Percentiles rank a stretch among this genome's conserved stretches.
Conservation (phyloP, 2,329 filamentous ascomycete species). For the Beauveria sp. region DNA sequence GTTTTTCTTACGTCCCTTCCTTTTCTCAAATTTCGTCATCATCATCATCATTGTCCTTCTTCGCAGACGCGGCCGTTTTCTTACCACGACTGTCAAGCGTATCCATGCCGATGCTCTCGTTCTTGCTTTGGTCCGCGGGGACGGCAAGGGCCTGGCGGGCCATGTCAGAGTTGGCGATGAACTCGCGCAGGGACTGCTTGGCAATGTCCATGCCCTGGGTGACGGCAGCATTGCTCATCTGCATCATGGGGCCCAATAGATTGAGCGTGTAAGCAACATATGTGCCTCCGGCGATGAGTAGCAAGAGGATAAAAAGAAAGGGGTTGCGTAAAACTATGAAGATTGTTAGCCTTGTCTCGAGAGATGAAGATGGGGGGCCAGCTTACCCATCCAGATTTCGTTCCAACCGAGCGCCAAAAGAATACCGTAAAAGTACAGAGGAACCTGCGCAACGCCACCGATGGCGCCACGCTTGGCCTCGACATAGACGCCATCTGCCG, state of each 20-base stretch:
- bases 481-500: conserved; percentile 93
- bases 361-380: conserved; percentile 9
- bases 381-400: conserved; percentile 84
- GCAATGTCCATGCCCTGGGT: conserved; percentile 83
- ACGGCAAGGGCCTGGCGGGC: conserved; percentile 78
- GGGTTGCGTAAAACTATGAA: conserved; percentile 80
- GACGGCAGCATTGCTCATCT: conserved; percentile 86
- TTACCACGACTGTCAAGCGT: conserved; percentile 53
- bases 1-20: neutral
- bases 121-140: conserved; percentile 39
- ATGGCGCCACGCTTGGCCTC: conserved; percentile 97
- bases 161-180: conserved; percentile 79
- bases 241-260: conserved; percentile 89
- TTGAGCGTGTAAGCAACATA: conserved; percentile 93
- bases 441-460: conserved; percentile 87
- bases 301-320: conserved; percentile 80
- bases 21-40: conserved; percentile 46
- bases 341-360: conserved; percentile 10
- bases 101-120: conserved; percentile 49
- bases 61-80: conserved; percentile 30
- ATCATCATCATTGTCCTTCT: conserved; percentile 45
- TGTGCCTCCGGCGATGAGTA: conserved; percentile 65
- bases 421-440: conserved; percentile 87
- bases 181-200: conserved; percentile 84
- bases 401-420: conserved; percentile 96